Percentiles rank a stretch among this genome's conserved stretches.
Evolutionary conservation across 2,329 filamentous ascomycete genomes (phyloP).

Genomic region (Exophiala xenobiotica): DNA sequence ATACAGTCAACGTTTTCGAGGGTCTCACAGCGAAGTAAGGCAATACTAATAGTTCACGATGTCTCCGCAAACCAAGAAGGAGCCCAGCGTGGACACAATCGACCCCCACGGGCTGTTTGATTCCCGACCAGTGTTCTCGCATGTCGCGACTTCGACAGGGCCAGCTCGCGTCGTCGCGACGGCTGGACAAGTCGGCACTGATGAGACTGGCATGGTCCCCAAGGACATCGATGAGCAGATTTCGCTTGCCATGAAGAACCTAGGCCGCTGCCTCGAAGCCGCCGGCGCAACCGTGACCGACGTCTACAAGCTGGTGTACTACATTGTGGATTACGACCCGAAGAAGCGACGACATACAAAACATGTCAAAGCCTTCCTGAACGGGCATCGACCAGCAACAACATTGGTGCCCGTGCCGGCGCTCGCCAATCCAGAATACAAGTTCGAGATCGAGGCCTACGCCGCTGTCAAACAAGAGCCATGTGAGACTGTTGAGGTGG

Average conservation of each 20-base stretch:
- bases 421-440: slow-evolving; percentile 41
- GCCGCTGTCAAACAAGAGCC: slow-evolving; percentile 58
- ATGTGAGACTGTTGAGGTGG: slow-evolving; percentile 36
- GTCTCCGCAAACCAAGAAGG: not conserved
- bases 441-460: slow-evolving; percentile 52
- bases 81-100: slow-evolving; percentile 18
- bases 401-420: slow-evolving; percentile 45
- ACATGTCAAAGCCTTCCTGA: slow-evolving; percentile 41
- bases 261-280: slow-evolving; percentile 39
- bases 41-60: no score
- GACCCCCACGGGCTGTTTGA: slow-evolving; percentile 17
- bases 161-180: slow-evolving; percentile 20
- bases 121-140: slow-evolving; percentile 21
- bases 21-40: no score
- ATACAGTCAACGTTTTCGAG: no score
- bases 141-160: slow-evolving; percentile 17
- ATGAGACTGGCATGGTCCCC: slow-evolving; percentile 36
- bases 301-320: slow-evolving; percentile 45
- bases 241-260: slow-evolving; percentile 41
- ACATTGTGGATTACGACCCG: slow-evolving; percentile 47
- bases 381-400: slow-evolving; percentile 43
- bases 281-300: slow-evolving; percentile 39
- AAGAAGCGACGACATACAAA: slow-evolving; percentile 38
- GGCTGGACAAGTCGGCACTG: slow-evolving; percentile 39
- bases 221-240: slow-evolving; percentile 45